These are phyloP conservation scores for Fagus sylvatica DNA, from an alignment of 306 rosid genomes.

Conservation along the genomic window DNA sequence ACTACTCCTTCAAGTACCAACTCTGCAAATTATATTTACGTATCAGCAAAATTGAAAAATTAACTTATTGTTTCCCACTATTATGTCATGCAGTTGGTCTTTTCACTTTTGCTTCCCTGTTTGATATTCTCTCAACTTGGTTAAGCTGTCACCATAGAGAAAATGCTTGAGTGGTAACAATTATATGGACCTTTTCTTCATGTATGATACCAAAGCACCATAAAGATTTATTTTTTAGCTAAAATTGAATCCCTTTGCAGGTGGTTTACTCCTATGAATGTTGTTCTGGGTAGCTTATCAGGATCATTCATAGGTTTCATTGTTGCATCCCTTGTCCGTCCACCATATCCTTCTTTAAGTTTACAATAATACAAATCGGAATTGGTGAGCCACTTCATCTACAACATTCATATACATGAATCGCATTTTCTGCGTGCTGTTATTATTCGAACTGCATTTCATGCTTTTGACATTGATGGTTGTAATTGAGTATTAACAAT, in stretches of 20 bases:
- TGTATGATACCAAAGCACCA: neutral
- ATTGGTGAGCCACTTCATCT: conserved; percentile 57
- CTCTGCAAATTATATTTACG: neutral
- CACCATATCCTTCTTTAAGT: conserved; percentile 96
- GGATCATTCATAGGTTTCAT: conserved; percentile 81
- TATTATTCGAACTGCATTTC: neutral
- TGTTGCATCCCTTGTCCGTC: conserved; percentile 72
- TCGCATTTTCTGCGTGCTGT: neutral
- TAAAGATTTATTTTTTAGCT: neutral
- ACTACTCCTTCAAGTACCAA: too few species aligned
- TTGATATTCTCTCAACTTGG: conserved; percentile 93
- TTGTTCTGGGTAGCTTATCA: conserved; percentile 60
- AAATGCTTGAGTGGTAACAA: conserved; percentile 82
- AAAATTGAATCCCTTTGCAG: conserved; percentile 39
- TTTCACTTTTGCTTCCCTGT: conserved; percentile 89
- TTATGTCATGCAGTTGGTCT: conserved; percentile 68
- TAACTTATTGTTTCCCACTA: conserved; percentile 16
- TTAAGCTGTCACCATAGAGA: conserved; percentile 73
- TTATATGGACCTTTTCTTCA: neutral
- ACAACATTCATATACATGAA: neutral
- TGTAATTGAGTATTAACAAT: neutral
- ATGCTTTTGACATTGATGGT: neutral
- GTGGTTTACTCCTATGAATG: conserved; percentile 98
- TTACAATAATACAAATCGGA: conserved; percentile 84
- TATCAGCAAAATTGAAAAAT: too few species aligned